These are phyloP conservation scores for Amoebophrya sp. DNA, from an alignment of 169 alveolate genomes.

Conservation along the genomic window DNA sequence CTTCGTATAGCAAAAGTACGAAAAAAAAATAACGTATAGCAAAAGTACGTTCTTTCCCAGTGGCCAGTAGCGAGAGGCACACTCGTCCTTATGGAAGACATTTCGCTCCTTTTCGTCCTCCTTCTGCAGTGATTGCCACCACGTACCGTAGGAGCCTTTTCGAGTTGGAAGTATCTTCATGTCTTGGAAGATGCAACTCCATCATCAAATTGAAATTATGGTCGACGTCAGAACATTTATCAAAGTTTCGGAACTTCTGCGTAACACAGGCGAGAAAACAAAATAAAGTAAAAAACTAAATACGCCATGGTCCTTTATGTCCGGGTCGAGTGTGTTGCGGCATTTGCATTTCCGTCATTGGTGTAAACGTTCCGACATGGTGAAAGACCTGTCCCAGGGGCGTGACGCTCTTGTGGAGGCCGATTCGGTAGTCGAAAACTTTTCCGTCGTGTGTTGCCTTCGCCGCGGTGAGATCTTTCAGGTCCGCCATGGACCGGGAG, in stretches of 20 bases:
- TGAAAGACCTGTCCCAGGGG: neutral
- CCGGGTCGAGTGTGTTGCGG: neutral
- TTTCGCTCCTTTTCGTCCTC: neutral
- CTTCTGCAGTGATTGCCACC: constrained; percentile 8
- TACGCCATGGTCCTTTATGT: neutral
- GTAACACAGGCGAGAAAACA: no score
- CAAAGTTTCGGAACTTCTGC: no score
- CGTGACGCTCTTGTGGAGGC: neutral
- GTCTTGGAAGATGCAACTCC: no score
- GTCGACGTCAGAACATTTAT: no score
- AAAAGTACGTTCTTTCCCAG: neutral
- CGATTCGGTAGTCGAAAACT: neutral
- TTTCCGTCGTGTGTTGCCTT: neutral
- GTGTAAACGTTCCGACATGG: neutral
- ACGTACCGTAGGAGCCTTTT: neutral
- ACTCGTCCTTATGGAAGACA: neutral
- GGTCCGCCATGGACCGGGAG: neutral
- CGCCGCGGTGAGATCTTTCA: neutral
- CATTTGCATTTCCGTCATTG: neutral
- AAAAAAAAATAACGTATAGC: neutral
- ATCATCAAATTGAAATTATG: no score
- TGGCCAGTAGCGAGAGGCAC: neutral
- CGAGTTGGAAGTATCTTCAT: neutral
- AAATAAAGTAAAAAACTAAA: neutral
- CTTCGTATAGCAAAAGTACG: neutral